These are phyloP conservation scores for Lojkania enalia DNA, from an alignment of 2,329 filamentous ascomycete genomes.

Conservation along the genomic window DNA sequence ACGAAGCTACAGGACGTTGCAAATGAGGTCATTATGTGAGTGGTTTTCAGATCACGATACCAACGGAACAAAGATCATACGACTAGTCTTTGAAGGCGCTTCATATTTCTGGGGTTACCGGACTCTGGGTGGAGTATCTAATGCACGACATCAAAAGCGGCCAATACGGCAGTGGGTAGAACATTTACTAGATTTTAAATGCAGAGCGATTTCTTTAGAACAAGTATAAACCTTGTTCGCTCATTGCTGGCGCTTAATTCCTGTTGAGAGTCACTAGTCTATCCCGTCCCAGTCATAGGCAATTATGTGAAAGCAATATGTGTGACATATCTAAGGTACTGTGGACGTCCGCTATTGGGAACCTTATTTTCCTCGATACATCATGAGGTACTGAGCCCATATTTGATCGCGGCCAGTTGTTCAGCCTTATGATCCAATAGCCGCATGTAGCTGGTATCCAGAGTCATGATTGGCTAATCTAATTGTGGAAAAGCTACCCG, in stretches of 20 bases:
- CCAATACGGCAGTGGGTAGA: constrained; percentile 8
- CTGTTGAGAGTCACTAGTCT: not conserved
- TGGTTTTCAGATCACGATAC: constrained; percentile 19
- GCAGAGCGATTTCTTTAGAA: not conserved
- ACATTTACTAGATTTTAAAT: constrained; percentile 1
- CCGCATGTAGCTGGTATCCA: not conserved
- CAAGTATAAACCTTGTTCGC: not conserved
- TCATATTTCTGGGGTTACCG: constrained; percentile 1
- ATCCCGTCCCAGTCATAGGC: not conserved
- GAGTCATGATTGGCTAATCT: constrained; percentile 7
- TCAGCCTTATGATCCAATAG: constrained; percentile 9
- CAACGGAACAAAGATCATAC: no score
- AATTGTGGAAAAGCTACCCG: constrained; percentile 4
- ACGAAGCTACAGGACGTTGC: constrained; percentile 69
- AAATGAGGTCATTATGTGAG: constrained; percentile 89
- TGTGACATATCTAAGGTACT: not conserved
- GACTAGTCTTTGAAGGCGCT: no score
- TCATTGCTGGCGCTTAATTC: constrained; percentile 2
- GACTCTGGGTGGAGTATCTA: constrained; percentile 3
- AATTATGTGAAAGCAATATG: not conserved
- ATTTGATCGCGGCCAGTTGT: constrained; percentile 1
- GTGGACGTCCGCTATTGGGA: constrained; percentile 1
- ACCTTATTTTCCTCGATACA: constrained; percentile 6
- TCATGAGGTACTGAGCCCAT: constrained; percentile 11
- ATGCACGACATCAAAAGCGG: constrained; percentile 16